Conservation (phyloP, 2,329 filamentous ascomycete genomes). For the Sporothrix humicola region DNA sequence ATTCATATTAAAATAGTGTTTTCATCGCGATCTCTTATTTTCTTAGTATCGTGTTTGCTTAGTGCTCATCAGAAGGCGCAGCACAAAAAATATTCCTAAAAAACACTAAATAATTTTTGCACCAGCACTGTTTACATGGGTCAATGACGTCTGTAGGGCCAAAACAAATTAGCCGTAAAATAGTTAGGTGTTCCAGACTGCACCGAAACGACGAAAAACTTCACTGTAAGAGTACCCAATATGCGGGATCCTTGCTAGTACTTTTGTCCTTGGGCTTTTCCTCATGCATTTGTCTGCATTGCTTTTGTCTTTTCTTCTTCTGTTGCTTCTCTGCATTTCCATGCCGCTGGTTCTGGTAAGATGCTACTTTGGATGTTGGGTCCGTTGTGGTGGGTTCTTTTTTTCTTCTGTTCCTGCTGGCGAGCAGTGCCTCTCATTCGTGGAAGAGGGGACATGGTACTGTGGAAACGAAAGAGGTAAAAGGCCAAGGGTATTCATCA, state of each 20-base stretch:
- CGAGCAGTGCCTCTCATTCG: neutral
- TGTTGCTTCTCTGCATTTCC: conserved; percentile 1
- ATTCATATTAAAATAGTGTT: conserved; percentile 10
- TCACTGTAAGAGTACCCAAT: neutral
- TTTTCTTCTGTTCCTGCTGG: neutral
- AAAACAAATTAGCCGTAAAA: neutral
- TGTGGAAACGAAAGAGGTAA: conserved; percentile 1
- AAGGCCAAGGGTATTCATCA: neutral
- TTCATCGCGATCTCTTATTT: neutral
- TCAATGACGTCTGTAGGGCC: neutral
- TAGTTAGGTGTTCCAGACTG: no score
- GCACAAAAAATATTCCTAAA: neutral
- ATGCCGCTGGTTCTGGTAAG: neutral
- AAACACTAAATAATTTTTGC: neutral
- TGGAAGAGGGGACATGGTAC: neutral
- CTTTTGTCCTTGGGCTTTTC: neutral
- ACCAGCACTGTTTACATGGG: neutral
- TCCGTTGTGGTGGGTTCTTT: conserved; percentile 2
- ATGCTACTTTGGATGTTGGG: neutral
- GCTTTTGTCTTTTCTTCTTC: neutral
- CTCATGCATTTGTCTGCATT: neutral
- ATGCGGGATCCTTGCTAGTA: conserved; percentile 1
- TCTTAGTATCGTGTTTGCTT: neutral
- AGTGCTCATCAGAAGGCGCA: neutral
- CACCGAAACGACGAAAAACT: no score